phyloP scores from a whole-genome alignment of 192 early-diverging fungal species.

The Backusella mclennaniae region DNA sequence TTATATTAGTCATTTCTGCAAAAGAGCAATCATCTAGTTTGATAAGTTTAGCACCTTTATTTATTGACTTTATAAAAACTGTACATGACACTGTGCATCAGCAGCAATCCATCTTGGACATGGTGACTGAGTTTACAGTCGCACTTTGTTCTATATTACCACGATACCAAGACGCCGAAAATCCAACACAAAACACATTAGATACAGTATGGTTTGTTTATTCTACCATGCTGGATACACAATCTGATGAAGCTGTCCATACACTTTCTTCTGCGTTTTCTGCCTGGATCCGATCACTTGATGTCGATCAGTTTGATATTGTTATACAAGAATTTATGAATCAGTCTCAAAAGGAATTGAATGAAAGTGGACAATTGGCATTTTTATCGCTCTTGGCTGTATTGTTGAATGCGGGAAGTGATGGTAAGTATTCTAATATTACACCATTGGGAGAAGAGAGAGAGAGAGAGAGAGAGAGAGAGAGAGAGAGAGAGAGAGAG shows the following conservation, averaged over 20 bases:
- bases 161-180: constrained; percentile 10
- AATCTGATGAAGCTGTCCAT: neutral
- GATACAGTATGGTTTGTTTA: constrained; percentile 33
- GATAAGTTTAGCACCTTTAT: neutral
- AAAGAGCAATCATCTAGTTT: neutral
- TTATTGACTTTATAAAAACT: constrained; percentile 11
- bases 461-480: too few species aligned
- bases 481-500: too few species aligned
- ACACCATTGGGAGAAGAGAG: neutral
- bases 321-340: constrained; percentile 4
- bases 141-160: constrained; percentile 21
- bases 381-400: constrained; percentile 17
- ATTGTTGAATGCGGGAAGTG: constrained; percentile 14
- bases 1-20: constrained; percentile 13
- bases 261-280: constrained; percentile 7
- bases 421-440: constrained; percentile 16
- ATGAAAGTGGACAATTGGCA: neutral
- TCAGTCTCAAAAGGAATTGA: constrained; percentile 5
- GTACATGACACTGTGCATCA: neutral
- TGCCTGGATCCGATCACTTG: constrained; percentile 14
- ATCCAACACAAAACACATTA: constrained; percentile 12
- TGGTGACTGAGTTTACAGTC: constrained; percentile 11
- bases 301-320: constrained; percentile 13
- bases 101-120: neutral
- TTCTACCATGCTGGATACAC: neutral